phyloP scores from a whole-genome alignment of 2,329 filamentous ascomycete genomes.

The Aspergillus ochraceoroseus region DNA sequence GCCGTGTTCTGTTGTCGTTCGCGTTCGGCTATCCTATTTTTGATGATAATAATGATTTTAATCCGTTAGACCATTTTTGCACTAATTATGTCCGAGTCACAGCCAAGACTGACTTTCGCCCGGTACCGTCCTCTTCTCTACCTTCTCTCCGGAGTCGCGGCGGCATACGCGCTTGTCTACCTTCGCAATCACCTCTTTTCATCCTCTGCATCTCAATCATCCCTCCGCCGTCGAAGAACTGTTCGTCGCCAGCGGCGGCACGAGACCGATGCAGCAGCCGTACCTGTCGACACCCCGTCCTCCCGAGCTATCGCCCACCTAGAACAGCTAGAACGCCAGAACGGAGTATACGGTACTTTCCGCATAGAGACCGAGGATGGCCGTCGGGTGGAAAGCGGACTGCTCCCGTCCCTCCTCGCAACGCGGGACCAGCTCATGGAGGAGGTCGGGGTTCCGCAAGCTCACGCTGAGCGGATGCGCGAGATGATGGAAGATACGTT shows the following conservation, averaged over 20 bases:
- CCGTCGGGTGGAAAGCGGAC: constrained; percentile 39
- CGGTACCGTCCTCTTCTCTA: constrained; percentile 42
- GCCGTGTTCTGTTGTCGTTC: no score
- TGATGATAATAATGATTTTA: not conserved
- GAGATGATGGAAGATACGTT: constrained; percentile 45
- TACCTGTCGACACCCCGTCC: constrained; percentile 32
- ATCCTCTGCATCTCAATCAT: constrained; percentile 22
- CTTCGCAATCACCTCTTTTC: constrained; percentile 34
- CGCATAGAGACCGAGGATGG: constrained; percentile 42
- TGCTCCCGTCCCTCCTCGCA: constrained; percentile 42
- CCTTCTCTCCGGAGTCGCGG: constrained; percentile 41
- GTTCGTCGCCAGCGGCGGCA: constrained; percentile 36
- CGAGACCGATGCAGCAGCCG: constrained; percentile 24
- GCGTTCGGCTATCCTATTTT: not conserved
- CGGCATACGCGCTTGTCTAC: constrained; percentile 41
- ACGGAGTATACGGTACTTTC: constrained; percentile 42
- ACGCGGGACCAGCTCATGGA: constrained; percentile 43
- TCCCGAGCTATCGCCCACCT: constrained; percentile 38
- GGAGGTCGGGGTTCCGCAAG: constrained; percentile 36
- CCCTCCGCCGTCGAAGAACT: constrained; percentile 40
- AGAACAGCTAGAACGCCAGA: constrained; percentile 39
- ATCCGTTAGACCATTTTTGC: constrained; percentile 7
- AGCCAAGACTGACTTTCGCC: constrained; percentile 31
- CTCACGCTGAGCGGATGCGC: constrained; percentile 41
- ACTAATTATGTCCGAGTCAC: constrained; percentile 30